A percentile compares a stretch with the other conserved stretches of the same genome.
These are phyloP conservation scores for Strobilomyces confusus DNA, from an alignment of 768 basidiomycete species.

Conservation along the genomic window DNA sequence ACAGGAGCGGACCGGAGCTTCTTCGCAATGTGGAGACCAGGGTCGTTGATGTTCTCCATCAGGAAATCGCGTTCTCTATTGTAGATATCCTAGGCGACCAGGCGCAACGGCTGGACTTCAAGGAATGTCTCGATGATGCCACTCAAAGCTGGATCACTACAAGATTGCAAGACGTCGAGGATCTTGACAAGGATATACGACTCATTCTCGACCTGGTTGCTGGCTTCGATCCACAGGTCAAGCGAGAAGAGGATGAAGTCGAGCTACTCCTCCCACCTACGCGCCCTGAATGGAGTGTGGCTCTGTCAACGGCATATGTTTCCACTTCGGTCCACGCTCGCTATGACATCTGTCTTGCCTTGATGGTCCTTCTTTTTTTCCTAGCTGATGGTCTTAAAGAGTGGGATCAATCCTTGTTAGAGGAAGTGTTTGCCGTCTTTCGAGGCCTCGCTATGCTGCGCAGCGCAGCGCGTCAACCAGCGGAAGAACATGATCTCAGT, in stretches of 20 bases:
- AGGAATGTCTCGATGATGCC: constrained; percentile 56
- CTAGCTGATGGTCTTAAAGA: constrained; percentile 56
- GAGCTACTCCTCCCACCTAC: constrained; percentile 49
- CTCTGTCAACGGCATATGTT: constrained; percentile 60
- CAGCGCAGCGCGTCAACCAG: constrained; percentile 55
- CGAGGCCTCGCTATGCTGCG: constrained; percentile 74
- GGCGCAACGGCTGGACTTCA: constrained; percentile 48
- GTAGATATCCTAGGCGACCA: constrained; percentile 72
- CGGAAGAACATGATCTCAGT: constrained; percentile 35
- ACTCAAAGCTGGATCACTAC: constrained; percentile 58
- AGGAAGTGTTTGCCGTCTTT: constrained; percentile 76
- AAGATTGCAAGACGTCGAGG: constrained; percentile 51
- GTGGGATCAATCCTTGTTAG: constrained; percentile 63
- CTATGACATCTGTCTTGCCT: constrained; percentile 67
- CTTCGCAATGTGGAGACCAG: constrained; percentile 56
- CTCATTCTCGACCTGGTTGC: constrained; percentile 67
- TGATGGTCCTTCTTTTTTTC: constrained; percentile 69
- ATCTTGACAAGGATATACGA: constrained; percentile 54
- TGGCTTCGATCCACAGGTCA: constrained; percentile 65
- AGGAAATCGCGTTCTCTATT: constrained; percentile 76
- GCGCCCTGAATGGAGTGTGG: constrained; percentile 58
- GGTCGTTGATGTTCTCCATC: constrained; percentile 61
- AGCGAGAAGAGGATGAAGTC: constrained; percentile 71
- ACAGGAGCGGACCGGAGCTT: constrained; percentile 54
- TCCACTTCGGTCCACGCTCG: constrained; percentile 62